Percentiles rank a stretch among this genome's conserved stretches.
Conservation (phyloP, 495 filamentous ascomycete species). For the Aspergillus bertholletiae region DNA sequence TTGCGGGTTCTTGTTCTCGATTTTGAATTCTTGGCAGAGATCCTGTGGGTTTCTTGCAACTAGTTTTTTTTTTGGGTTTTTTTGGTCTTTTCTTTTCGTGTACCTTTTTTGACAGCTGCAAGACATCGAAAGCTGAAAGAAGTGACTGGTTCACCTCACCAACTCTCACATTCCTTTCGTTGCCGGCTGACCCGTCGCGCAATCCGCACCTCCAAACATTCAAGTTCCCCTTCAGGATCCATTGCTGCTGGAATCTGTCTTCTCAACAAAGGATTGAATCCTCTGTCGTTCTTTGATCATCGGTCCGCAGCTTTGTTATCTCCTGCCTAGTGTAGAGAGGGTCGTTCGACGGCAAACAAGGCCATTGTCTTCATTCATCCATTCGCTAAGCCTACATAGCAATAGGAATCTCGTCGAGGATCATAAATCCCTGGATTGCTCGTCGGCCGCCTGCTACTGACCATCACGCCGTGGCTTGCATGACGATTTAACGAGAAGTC, state of each 20-base stretch:
- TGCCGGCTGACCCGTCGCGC: conserved; percentile 26
- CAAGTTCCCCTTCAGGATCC: too few species aligned
- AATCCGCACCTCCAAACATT: conserved; percentile 10
- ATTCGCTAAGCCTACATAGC: too few species aligned
- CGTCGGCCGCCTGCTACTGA: neutral
- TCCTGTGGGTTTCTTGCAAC: conserved; percentile 7
- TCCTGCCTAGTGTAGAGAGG: neutral
- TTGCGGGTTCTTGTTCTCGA: too few species aligned
- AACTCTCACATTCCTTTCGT: conserved; percentile 37
- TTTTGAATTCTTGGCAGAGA: conserved; percentile 16
- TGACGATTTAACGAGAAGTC: neutral
- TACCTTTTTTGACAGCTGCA: conserved; percentile 17
- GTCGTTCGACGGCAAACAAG: neutral
- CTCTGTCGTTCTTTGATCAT: neutral
- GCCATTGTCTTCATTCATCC: neutral
- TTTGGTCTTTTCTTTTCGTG: too few species aligned
- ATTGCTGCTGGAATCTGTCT: too few species aligned
- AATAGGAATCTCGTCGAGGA: neutral
- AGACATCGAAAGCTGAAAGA: conserved; percentile 17
- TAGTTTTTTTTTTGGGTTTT: too few species aligned
- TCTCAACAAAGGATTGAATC: too few species aligned
- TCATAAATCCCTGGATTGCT: neutral
- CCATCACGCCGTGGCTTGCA: neutral
- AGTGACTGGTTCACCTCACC: conserved; percentile 34
- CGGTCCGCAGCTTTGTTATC: neutral